Base-by-base conservation (phyloP, 495 filamentous ascomycete species). In the Tuber indicum region DNA sequence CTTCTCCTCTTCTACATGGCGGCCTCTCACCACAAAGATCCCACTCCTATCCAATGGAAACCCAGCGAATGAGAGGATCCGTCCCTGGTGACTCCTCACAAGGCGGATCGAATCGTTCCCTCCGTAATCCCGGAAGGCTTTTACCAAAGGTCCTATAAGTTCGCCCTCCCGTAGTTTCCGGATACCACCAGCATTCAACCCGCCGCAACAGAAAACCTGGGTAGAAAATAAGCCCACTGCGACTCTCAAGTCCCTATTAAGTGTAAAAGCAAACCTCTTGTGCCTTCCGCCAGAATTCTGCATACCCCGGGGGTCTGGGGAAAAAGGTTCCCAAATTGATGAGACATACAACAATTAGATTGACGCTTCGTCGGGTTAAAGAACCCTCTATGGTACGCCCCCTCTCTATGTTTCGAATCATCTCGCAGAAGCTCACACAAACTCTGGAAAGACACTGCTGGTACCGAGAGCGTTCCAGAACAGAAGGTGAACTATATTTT, bases 281-380 rank as follows among this genome's bases (percentile, higher is more conserved):
- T 16, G 41, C 49, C 42, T 78, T 43, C 16, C 9, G n/a, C 70
- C 77, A 77, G 23, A 77, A 39, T 36, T 49, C 2, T 0, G 26
- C n/a, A n/a, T 78, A 77, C 43, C 19, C 36, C 19, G 21, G 9
- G 0, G 66, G 73, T 23, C 10, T 16, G 0, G 74, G 70, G 10
- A 36, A 47, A 39, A 62, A 36, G 26, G 44, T 78, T 9, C 71
- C 77, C 9, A 72, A 17, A 16, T 78, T 77, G 23, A 77, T 70
- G 36, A 78, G 44, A 26, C 77, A 49, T 10, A 77, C 41, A 41
- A 73, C 70, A 45, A 78, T 44, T 10, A 78, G 14, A 9, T 26
- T 41, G 3, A 78, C 3, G n/a, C 75, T 72, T 44, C 77, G 75
- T 2, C 32, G 70, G 39, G 7, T 71, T 45, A 78, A 52, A 1